Conservation (phyloP, 2,329 filamentous ascomycete species). For the Colletotrichum sp. region DNA sequence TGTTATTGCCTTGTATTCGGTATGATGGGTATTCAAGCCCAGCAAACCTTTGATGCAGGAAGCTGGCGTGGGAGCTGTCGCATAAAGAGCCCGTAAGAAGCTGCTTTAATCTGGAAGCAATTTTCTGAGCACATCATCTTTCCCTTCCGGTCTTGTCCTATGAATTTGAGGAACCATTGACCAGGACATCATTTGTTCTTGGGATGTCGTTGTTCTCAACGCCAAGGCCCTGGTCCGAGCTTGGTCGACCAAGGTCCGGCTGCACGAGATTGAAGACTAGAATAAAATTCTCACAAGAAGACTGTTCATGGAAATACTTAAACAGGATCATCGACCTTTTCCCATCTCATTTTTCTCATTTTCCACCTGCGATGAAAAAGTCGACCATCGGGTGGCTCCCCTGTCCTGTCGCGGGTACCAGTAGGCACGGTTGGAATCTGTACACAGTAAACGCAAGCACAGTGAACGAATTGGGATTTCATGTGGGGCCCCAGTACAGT, state of each 20-base stretch:
- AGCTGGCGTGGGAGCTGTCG: too few relatives aligned
- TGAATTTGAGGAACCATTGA: background rate
- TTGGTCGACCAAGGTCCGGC: background rate
- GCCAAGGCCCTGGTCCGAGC: background rate
- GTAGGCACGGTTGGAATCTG: background rate
- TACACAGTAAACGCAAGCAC: background rate
- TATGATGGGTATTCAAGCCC: too few relatives aligned
- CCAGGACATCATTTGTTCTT: background rate
- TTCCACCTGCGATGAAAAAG: background rate
- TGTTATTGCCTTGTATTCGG: too few relatives aligned
- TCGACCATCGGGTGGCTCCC: background rate
- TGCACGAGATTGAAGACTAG: accelerated
- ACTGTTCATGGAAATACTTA: background rate
- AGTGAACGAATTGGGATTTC: background rate
- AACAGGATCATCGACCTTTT: background rate
- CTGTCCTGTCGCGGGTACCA: background rate
- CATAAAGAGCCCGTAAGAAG: too few relatives aligned
- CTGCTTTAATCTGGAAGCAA: too few relatives aligned
- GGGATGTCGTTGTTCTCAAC: background rate
- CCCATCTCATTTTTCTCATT: background rate
- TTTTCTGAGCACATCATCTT: too few relatives aligned
- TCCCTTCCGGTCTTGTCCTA: background rate
- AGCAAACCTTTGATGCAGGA: too few relatives aligned
- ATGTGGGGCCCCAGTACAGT: background rate
- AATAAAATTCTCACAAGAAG: accelerated